Evolutionary conservation across 2,329 filamentous ascomycete species (phyloP), one percentile per base, ranked within the genome.

Genomic region (Daldinia sp.): DNA sequence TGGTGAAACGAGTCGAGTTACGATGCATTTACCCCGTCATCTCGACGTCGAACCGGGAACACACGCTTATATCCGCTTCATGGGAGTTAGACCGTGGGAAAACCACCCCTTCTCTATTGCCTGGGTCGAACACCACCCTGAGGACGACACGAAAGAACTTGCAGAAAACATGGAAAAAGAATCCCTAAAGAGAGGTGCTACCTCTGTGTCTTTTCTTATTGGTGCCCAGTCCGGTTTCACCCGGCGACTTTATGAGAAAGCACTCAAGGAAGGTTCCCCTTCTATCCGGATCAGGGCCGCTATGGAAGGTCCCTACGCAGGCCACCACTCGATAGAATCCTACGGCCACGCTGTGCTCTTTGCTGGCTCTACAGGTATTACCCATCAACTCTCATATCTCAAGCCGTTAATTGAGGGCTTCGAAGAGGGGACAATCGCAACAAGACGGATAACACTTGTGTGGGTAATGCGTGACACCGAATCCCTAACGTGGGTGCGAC

Each of bases 391-490:
- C 27, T 92, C 93, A 30, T 96, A 96, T 76, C 85, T 97, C 7
- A 89, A 88, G 57, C 90, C 95, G 52, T 81, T 94, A 3, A 84
- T 94, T 61, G 80, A 87, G 55, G 90, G 90, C 3, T 90, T 85
- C 76, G 86, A 87, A 55, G 81, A 86, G 0, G 86, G 87, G 61
- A 93, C 88, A 0, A 88, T 93, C 34, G 93, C 94, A 3, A 93
- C 92, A 3, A 89, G 93, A 52, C 88, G 90, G 37, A 80, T 98
- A 47, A 92, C 90, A 1, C 87, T 98, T 6, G 87, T 97, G 63
- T 98, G 95, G 95, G 90, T 97, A 73, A 91, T 98, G 67, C 92
- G 95, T 64, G 92, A 93, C 57, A 90, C 91, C 34, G 90, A 97
- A 72, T 89, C 94, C 58, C 85, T 98, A 6, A 93, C 97, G 76